Evolutionary conservation across 2,329 filamentous ascomycete species (phyloP), one percentile per base, ranked within the genome.

Genomic region (Microsporum audouinii): DNA sequence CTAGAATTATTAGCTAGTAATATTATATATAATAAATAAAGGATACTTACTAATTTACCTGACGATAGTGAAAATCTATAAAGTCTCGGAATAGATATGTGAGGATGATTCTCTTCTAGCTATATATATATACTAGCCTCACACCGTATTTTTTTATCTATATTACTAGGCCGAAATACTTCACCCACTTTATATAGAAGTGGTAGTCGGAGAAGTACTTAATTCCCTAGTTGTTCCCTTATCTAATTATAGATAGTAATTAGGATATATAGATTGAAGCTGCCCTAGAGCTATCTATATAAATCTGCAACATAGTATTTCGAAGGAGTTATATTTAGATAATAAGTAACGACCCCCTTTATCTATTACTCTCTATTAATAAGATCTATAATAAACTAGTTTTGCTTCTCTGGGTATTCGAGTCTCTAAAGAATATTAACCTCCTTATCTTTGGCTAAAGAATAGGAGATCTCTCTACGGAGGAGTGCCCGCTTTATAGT

Each of bases 201-300:
- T 6, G 60, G 56, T 27, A 61, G 5, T 23, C 60, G 56, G 17
- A 59, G 8, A 14, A 59, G 33, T 1, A 61, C 33, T 5, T 3
- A n/a, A 31, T 53, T 39, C 17, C 31, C 23, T 23, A 17, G 33
- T 10, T 55, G 57, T 3, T 53, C 12, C 33, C 53, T 38, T 49
- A 12, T 45, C 27, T 23, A 27, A 27, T 61, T 17, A 3, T 31
- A 10, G 34, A 61, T 57, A 17, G 36, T 47, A 17, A 63, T 31
- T 33, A 56, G 62, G 12, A 75, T 66, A 60, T 70, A 75, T 51
- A 73, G 66, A 62, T 76, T 76, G 62, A 74, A 75, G 61, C 66
- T 69, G 5, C 73, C 73, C 43, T 65, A 60, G 38, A 70, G 65
- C 72, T 63, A 66, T 5, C 60, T 17, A 8, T 23, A 8, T 7